These are phyloP conservation scores for Mycena vitilis DNA, from an alignment of 768 basidiomycete species.

Conservation along the genomic window DNA sequence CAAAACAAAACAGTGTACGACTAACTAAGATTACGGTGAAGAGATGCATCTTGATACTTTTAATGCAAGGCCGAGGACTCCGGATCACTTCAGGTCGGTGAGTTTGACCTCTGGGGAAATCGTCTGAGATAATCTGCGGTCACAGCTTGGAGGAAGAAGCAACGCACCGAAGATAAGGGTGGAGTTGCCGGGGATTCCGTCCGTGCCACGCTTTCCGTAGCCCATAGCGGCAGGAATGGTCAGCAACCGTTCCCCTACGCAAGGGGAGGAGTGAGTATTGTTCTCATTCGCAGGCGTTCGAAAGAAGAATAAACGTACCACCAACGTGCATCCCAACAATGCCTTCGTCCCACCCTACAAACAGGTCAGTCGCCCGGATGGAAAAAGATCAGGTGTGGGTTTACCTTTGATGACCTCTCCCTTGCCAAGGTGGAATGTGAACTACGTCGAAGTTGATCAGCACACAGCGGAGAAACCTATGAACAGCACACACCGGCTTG, in stretches of 20 bases:
- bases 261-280: no score
- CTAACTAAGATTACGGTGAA: conserved; percentile 34
- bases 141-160: background rate
- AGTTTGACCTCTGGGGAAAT: conserved; percentile 73
- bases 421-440: conserved; percentile 82
- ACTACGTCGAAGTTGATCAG: conserved; percentile 51
- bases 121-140: background rate
- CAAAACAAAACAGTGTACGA: conserved; percentile 20
- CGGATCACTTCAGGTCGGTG: conserved; percentile 69
- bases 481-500: conserved; percentile 72
- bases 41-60: conserved; percentile 35
- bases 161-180: conserved; percentile 83
- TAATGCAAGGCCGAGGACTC: conserved; percentile 5
- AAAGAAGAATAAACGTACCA: conserved; percentile 49
- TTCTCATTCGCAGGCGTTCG: no score
- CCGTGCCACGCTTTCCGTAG: conserved; percentile 71
- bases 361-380: conserved; percentile 9
- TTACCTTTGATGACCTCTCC: conserved; percentile 94
- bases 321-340: conserved; percentile 92
- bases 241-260: conserved; percentile 71
- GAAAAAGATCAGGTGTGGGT: background rate
- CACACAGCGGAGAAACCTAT: conserved; percentile 9
- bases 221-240: conserved; percentile 77
- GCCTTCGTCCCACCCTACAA: conserved; percentile 89
- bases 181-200: conserved; percentile 82